phyloP scores from a whole-genome alignment of 78 protist genomes.

The Dictyostelium brefeldianum region DNA sequence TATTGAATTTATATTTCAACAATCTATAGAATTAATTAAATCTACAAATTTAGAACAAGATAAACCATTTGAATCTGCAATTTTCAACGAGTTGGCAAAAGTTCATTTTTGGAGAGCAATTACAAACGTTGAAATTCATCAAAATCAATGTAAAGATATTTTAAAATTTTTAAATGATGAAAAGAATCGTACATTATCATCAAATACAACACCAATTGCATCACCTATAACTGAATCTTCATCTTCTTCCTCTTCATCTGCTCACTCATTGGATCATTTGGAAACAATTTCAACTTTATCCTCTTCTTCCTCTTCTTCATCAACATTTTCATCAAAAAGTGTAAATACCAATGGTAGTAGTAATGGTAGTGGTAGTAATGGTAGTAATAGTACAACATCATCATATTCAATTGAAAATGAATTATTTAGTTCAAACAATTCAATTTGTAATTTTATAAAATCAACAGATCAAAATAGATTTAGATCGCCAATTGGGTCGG shows the following conservation, averaged over 20 bases:
- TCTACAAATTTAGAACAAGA: neutral
- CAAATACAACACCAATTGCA: neutral
- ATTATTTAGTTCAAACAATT: neutral
- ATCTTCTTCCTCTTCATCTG: neutral
- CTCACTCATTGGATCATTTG: neutral
- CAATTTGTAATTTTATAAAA: slow-evolving; percentile 20
- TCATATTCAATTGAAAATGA: neutral
- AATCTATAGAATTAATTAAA: slow-evolving; percentile 3
- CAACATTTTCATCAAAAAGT: neutral
- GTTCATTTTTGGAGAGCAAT: slow-evolving; percentile 56
- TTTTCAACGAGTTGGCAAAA: slow-evolving; percentile 63
- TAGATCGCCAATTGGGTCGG: slow-evolving; percentile 36
- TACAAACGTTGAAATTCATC: slow-evolving; percentile 31
- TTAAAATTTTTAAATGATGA: neutral
- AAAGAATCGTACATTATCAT: slow-evolving; percentile 2
- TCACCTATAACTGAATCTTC: neutral
- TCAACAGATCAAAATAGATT: slow-evolving; percentile 20
- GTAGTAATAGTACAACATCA: neutral
- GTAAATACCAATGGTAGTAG: neutral
- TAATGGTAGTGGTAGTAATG: neutral
- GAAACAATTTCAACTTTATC: neutral
- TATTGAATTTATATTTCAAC: slow-evolving; percentile 32
- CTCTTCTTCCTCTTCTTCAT: no score
- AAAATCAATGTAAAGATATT: slow-evolving; percentile 50
- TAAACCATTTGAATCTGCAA: slow-evolving; percentile 4